phyloP scores from a whole-genome alignment of 805 yeast genomes.

The Candida glaebosa region DNA sequence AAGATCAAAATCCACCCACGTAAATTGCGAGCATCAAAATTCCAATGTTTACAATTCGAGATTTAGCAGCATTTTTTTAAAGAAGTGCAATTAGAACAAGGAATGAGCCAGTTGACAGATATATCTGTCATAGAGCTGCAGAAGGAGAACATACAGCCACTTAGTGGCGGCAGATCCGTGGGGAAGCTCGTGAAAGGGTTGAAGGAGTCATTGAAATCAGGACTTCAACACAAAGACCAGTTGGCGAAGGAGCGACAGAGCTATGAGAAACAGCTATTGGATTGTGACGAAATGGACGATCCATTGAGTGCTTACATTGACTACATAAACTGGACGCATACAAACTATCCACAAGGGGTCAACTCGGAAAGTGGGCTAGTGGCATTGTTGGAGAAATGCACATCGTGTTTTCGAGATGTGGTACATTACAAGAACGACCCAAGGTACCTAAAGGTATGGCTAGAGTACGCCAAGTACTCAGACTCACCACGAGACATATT shows the following conservation, averaged over 20 bases:
- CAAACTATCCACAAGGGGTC: conserved; percentile 58
- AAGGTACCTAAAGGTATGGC: conserved; percentile 77
- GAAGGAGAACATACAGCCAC: conserved; percentile 74
- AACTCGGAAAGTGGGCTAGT: conserved; percentile 64
- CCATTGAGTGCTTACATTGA: conserved; percentile 76
- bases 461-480: conserved; percentile 65
- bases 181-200: conserved; percentile 48
- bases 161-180: conserved; percentile 68
- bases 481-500: conserved; percentile 72
- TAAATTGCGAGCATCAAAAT: no score
- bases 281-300: conserved; percentile 68
- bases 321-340: conserved; percentile 70
- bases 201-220: conserved; percentile 15
- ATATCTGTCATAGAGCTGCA: conserved; percentile 36
- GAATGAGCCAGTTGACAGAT: conserved; percentile 8
- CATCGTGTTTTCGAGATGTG: conserved; percentile 62
- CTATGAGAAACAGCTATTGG: conserved; percentile 49
- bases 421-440: conserved; percentile 76
- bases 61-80: not conserved
- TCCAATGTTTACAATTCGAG: not conserved
- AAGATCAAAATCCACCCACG: no score
- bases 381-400: conserved; percentile 64
- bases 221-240: conserved; percentile 20
- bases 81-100: not conserved
- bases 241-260: conserved; percentile 34